Evolutionary conservation across 1,139 yeast species (phyloP).

Genomic region (Candida glucosophila): DNA sequence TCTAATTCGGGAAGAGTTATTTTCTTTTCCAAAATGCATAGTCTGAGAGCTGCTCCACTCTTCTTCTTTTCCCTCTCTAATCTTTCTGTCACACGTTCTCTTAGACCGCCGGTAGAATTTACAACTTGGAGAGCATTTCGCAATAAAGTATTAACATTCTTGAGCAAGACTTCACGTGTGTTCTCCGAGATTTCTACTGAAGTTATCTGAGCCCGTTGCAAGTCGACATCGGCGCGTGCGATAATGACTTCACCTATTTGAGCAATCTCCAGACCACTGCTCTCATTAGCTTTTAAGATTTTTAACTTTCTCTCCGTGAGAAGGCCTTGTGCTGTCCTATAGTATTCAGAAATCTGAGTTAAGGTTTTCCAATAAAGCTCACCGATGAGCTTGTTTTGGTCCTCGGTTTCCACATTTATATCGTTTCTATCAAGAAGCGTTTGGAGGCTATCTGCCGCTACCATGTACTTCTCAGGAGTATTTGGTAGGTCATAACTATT

Average conservation of each 20-base stretch:
- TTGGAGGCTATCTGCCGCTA: conserved; percentile 37
- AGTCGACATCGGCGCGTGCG: conserved; percentile 45
- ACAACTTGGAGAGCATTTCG: conserved; percentile 42
- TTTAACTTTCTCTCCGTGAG: conserved; percentile 14
- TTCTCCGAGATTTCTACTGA: conserved; percentile 20
- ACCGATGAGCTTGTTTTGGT: conserved; percentile 6
- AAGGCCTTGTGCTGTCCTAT: conserved; percentile 32
- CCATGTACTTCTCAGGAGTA: conserved; percentile 27
- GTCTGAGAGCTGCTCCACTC: conserved; percentile 36
- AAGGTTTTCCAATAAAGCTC: conserved; percentile 31
- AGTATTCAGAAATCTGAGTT: conserved; percentile 24
- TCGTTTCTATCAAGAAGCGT: conserved; percentile 32
- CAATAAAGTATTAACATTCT: conserved; percentile 33
- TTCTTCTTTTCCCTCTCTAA: conserved; percentile 31
- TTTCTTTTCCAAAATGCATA: conserved; percentile 39
- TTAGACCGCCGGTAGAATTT: conserved; percentile 39
- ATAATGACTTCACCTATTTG: conserved; percentile 36
- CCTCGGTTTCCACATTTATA: conserved; percentile 9
- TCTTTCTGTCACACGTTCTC: conserved; percentile 40
- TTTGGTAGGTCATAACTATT: conserved; percentile 13
- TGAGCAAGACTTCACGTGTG: conserved; percentile 19
- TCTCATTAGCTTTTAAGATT: conserved; percentile 14
- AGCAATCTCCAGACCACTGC: conserved; percentile 28
- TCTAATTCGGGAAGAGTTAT: conserved; percentile 26
- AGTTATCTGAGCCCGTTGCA: conserved; percentile 34